Base-by-base conservation (phyloP, 352 stramenopile genomes). In the Globisporangium perplexum region DNA sequence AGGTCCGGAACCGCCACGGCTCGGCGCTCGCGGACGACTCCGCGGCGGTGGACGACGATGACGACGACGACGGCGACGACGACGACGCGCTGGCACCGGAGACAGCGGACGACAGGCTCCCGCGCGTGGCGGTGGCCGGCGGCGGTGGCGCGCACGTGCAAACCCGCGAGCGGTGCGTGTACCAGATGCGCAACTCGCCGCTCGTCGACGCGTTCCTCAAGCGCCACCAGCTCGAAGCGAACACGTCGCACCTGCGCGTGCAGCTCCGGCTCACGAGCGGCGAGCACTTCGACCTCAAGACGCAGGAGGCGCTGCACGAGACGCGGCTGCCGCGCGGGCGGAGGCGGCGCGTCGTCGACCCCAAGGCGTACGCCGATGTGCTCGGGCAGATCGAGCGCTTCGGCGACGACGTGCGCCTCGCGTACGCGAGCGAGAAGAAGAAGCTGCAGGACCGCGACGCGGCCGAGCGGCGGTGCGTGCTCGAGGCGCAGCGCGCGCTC, bases 121-220 rank as follows among this genome's bases (percentile, higher is more conserved):
- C 57, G 3, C 50, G 26, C 11, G 36, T 59, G 5, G 12, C 33
- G 18, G 24, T 22, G 22, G 33, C 22, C 47, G 18, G 22, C 22
- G 18, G 22, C 15, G 7, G 47, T 20, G 54, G 30, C 18, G 39
- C 2, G 23, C 60, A 54, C 22, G 44, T 83, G 18, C 63, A 88
- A 50, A 83, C 66, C 0, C 66, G 68, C 7, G 74, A 88, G 53
- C 74, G 79, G 1, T 71, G 50, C 24, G 71, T 70, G 8, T 86
- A 86, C 44, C 62, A 75, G 62, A 77, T 90, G 71, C 75, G 66
- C 46, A 84, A 90, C 54, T 90, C 76, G 17, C 79, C 79, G 4
- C 48, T 90, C 5, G 75, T 90, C 17, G 59, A 68, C 2, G 68
- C 66, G 8, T 88, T 88, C 43, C 54, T 88, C 26, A 66, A 71